These are phyloP conservation scores for Rhynchospora tenuis DNA, from an alignment of 176 grass and related monocot genomes.

Conservation along the genomic window DNA sequence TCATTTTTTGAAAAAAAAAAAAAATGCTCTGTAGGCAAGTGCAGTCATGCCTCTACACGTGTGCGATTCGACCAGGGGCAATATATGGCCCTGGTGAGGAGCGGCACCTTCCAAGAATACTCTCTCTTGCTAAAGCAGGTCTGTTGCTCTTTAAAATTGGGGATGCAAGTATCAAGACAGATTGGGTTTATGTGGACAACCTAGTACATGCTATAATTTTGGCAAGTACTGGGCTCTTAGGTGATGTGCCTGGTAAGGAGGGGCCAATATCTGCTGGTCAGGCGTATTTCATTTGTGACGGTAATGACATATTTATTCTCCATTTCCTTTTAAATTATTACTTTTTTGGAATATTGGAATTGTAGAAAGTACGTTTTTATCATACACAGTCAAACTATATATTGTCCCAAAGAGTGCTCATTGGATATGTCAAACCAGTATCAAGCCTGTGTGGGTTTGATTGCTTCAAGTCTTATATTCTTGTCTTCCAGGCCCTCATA, in stretches of 20 bases:
- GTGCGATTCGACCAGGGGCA: constrained; percentile 79
- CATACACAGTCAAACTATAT: neutral
- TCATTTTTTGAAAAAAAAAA: neutral
- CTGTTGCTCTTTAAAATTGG: constrained; percentile 74
- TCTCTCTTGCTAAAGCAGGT: constrained; percentile 87
- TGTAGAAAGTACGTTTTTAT: neutral
- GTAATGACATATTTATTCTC: constrained; percentile 37
- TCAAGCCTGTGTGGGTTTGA: neutral
- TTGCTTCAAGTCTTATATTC: neutral
- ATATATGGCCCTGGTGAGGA: constrained; percentile 94
- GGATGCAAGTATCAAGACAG: constrained; percentile 62
- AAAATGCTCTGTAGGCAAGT: constrained; percentile 26
- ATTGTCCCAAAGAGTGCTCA: neutral
- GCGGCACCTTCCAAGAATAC: constrained; percentile 77
- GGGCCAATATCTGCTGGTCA: constrained; percentile 73
- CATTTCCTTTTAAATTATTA: neutral
- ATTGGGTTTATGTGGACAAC: constrained; percentile 93
- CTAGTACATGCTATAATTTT: constrained; percentile 89
- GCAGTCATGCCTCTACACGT: constrained; percentile 60
- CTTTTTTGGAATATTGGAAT: neutral
- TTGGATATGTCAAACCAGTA: neutral
- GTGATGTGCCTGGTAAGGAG: constrained; percentile 65
- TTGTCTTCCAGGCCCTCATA: neutral
- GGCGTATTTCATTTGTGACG: constrained; percentile 92
- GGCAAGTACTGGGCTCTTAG: constrained; percentile 74